Evolutionary conservation across 2,329 filamentous ascomycete species (phyloP).

Genomic region (Chrysosporium keratinophilum): DNA sequence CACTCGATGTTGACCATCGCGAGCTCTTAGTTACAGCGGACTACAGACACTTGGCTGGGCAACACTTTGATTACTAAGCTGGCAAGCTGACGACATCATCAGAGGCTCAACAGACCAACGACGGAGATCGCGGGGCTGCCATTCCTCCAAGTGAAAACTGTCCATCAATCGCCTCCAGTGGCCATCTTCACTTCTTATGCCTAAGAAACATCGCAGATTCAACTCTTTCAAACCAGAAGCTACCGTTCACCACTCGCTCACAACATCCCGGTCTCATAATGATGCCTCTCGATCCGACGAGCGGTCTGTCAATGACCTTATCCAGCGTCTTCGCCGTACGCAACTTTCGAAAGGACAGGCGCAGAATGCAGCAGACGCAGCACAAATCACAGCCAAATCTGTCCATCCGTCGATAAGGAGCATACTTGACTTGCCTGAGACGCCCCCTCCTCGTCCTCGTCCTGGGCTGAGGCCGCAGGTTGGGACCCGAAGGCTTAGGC

Average conservation of each 20-base stretch:
- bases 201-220: slow-evolving; percentile 37
- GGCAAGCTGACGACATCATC: too few relatives aligned
- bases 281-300: slow-evolving; percentile 16
- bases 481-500: slow-evolving; percentile 27
- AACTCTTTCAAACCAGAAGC: slow-evolving; percentile 32
- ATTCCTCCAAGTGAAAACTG: too few relatives aligned
- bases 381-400: slow-evolving; percentile 25
- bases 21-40: too few relatives aligned
- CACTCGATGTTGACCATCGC: too few relatives aligned
- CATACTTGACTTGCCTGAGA: slow-evolving; percentile 37
- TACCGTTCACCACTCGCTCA: slow-evolving; percentile 33
- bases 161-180: too few relatives aligned
- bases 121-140: too few relatives aligned
- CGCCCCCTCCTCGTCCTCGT: slow-evolving; percentile 35
- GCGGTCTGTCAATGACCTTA: slow-evolving; percentile 39
- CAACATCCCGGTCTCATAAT: not conserved
- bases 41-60: too few relatives aligned
- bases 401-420: slow-evolving; percentile 38
- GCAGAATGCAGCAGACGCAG: slow-evolving; percentile 16
- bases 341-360: slow-evolving; percentile 24
- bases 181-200: slow-evolving; percentile 28
- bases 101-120: too few relatives aligned
- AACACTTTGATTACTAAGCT: too few relatives aligned
- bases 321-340: slow-evolving; percentile 37
- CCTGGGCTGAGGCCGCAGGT: slow-evolving; percentile 26